Evolutionary conservation across 2,329 filamentous ascomycete species (phyloP), one percentile per base, ranked within the genome.

Genomic region (Decorospora gaudefroyi): DNA sequence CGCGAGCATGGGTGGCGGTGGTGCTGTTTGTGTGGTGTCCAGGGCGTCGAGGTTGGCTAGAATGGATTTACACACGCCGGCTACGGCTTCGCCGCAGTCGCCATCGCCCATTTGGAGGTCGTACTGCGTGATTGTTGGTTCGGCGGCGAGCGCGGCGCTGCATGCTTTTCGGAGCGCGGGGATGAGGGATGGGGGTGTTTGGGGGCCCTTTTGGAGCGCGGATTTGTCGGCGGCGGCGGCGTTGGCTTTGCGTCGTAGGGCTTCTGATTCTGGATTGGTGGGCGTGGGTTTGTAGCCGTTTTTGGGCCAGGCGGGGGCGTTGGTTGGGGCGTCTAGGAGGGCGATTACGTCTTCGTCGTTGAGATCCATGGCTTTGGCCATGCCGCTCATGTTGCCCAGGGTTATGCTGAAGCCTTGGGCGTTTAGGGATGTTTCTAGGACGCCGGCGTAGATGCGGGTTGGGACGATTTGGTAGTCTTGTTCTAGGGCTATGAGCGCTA

Each of bases 61-160:
- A 16, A 78, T 72, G n/a, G 63, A 62, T 50, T 77, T 89, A 88
- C 60, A 96, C 72, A 29, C 88, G 83, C 52, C 88, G 82, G 32
- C 67, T 1, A 77, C 74, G 17, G 75, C 74, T 60, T 86, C 81
- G 25, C 90, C 90, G 64, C 90, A 96, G 72, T 96, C 90, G 32
- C 90, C 90, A 64, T 96, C 90, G 37, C 90, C 90, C 44, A 95
- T 90, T 16, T 93, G 82, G 0, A 89, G 90, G 62, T 88, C 85
- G 68, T 80, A 88, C 47, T 76, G 78, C 9, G 85, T 88, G 38
- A 88, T 77, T 21, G 79, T 76, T 6, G 82, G 78, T 59, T 88
- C 85, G 3, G 82, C 81, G 6, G 71, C 71, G 31, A 85, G 72
- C 2, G 82, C 74, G 2, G 72, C 70, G 11, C 70, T 65, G 59